phyloP scores from a whole-genome alignment of 2,329 filamentous ascomycete genomes.

The Aspergillus latus region DNA sequence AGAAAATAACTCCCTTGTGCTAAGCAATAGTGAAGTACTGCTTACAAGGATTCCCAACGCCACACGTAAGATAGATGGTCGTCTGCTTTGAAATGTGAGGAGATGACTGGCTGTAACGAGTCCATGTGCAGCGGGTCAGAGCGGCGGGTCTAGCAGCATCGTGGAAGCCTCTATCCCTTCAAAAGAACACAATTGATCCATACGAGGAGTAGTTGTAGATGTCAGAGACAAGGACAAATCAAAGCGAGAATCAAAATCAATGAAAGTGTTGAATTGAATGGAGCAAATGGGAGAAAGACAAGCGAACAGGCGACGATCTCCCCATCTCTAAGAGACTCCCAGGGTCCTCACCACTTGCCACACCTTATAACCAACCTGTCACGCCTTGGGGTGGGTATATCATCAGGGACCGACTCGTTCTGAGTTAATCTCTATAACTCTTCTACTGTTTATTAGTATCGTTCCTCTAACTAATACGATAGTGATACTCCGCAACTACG shows the following conservation, averaged over 20 bases:
- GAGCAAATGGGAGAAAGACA: not conserved
- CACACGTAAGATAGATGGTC: not conserved
- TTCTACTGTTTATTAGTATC: not conserved
- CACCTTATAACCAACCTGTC: not conserved
- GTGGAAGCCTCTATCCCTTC: not conserved
- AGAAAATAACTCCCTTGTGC: too few species aligned
- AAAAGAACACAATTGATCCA: not conserved
- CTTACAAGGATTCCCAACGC: not conserved
- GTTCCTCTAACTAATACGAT: not conserved
- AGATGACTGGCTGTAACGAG: not conserved
- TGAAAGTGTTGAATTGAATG: not conserved
- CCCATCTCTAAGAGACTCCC: not conserved
- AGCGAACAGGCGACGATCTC: not conserved
- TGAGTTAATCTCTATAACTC: not conserved
- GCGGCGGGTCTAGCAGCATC: not conserved
- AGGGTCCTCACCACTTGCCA: slow-evolving; percentile 6
- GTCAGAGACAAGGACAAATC: not conserved
- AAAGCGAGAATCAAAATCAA: not conserved
- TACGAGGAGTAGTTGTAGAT: not conserved
- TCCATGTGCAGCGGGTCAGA: not conserved
- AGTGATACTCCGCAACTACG: too few species aligned
- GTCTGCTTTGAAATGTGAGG: slow-evolving; percentile 4
- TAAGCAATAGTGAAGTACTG: not conserved
- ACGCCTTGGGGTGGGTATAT: not conserved
- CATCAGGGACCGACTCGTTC: not conserved